Base-by-base conservation (phyloP, 768 basidiomycete genomes). In the Collybiopsis confluens region DNA sequence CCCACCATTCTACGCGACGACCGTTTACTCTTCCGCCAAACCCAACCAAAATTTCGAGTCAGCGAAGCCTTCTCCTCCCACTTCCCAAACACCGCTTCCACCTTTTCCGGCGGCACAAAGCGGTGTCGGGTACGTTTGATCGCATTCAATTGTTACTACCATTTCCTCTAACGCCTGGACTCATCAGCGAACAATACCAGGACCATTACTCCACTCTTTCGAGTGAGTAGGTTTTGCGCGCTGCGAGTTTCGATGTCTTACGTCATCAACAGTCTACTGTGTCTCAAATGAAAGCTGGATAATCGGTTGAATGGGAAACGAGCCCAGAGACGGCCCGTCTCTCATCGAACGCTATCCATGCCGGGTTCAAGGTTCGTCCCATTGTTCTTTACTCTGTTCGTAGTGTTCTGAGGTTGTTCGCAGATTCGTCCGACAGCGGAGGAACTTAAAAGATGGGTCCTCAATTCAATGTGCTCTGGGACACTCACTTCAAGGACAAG, bases 391-490 rank as follows among this genome's bases (percentile, higher is more conserved):
- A 38, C 28, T 53, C 28, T 8, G 23, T 18, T 10, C 30, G 42
- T 54, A 27, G 36, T 41, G 40, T 54, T 33, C 10, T 46, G 20
- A 36, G 2, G 18, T 15, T 18, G 38, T n/a, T 11, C 16, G 9
- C 55, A 84, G 83, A 85, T 87, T 59, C 84, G 85, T 28, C 86
- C 85, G 1, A 82, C 82, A 1, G 80, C 79, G 62, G 80, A 74
- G 58, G 86, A 88, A 63, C 70, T 86, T 55, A 86, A 85, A 64
- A 86, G 66, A 86, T 86, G 84, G 85, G 85, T n/a, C 85, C 83
- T 13, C 85, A 87, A 61, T 87, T 86, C 70, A 83, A 84, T 60
- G 71, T 73, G 57, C 77, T 86, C 45, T 86, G 80, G 81, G 68
- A 88, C 63, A 75, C 36, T 24, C 86, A 88, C 70, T 87, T 88